These are phyloP conservation scores for Apiospora aurea DNA, from an alignment of 2,329 filamentous ascomycete genomes.

Conservation along the genomic window DNA sequence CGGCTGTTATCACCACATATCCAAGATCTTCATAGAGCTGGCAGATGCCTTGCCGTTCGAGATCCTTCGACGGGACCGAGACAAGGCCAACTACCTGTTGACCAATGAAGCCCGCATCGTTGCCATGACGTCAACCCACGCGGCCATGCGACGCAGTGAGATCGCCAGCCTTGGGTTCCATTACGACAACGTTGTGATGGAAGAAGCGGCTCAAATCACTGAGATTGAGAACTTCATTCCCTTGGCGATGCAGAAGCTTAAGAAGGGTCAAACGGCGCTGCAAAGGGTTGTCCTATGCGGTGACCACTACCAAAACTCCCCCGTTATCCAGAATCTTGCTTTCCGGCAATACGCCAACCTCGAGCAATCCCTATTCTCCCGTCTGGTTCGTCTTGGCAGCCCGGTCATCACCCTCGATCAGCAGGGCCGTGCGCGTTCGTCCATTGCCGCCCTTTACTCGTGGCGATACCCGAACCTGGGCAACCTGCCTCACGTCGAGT, in stretches of 20 bases:
- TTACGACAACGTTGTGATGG: constrained; percentile 98
- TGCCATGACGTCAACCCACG: constrained; percentile 98
- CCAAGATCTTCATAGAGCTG: constrained; percentile 89
- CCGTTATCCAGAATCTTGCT: constrained; percentile 91
- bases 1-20: constrained; percentile 88
- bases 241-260: constrained; percentile 85
- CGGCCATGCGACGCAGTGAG: constrained; percentile 90
- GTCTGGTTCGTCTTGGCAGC: constrained; percentile 90
- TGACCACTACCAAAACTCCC: constrained; percentile 96
- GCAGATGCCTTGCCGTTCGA: constrained; percentile 96
- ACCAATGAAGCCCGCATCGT: constrained; percentile 96
- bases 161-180: constrained; percentile 93
- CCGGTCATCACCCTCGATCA: constrained; percentile 89
- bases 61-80: constrained; percentile 84
- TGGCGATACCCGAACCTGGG: constrained; percentile 89
- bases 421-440: constrained; percentile 88
- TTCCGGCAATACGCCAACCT: constrained; percentile 96
- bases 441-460: constrained; percentile 86
- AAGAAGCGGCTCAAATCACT: constrained; percentile 97
- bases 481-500: constrained; percentile 78
- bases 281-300: constrained; percentile 92
- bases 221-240: constrained; percentile 98
- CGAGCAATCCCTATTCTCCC: constrained; percentile 92
- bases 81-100: constrained; percentile 95
- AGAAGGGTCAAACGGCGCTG: constrained; percentile 74